phyloP scores from a whole-genome alignment of 164 flowering plant species.

The Nelumbo lutea region DNA sequence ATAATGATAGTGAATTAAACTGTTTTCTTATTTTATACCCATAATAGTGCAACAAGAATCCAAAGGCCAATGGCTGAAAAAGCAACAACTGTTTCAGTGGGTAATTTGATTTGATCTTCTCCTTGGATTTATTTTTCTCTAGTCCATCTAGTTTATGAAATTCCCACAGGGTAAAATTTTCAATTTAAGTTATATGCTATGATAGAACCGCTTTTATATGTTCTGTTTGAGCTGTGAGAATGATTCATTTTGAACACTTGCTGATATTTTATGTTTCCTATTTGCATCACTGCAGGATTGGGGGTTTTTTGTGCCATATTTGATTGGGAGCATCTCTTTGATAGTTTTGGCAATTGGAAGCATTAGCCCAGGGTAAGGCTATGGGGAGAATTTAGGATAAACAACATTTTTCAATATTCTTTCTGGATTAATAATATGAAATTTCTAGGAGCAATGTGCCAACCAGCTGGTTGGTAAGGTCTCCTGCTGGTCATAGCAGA shows the following conservation, averaged over 20 bases:
- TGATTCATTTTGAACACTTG: not conserved
- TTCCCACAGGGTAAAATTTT: not conserved
- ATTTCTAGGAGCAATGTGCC: too few relatives aligned
- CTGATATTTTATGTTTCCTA: not conserved
- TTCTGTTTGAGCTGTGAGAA: not conserved
- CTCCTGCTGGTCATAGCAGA: too few relatives aligned
- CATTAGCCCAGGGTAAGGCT: slow-evolving; percentile 76
- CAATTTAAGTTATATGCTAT: not conserved
- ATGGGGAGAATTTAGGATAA: not conserved
- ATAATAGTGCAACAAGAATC: too few relatives aligned
- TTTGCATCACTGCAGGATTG: slow-evolving; percentile 55
- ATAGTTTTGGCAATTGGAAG: slow-evolving; percentile 92
- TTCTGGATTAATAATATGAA: not conserved
- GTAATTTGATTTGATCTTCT: not conserved
- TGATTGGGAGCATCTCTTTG: slow-evolving; percentile 88
- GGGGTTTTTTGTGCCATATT: slow-evolving; percentile 97
- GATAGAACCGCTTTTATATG: not conserved
- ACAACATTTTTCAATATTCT: not conserved
- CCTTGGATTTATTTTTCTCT: not conserved
- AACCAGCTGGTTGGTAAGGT: too few relatives aligned
- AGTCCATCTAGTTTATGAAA: not conserved
- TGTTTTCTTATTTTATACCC: not conserved
- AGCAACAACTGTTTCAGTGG: not conserved
- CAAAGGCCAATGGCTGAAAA: not conserved
- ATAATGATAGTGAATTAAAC: not conserved